A percentile compares a stretch with the other conserved stretches of the same genome.
Conservation (phyloP, 306 rosid species). For the Boehmeria nivea region DNA sequence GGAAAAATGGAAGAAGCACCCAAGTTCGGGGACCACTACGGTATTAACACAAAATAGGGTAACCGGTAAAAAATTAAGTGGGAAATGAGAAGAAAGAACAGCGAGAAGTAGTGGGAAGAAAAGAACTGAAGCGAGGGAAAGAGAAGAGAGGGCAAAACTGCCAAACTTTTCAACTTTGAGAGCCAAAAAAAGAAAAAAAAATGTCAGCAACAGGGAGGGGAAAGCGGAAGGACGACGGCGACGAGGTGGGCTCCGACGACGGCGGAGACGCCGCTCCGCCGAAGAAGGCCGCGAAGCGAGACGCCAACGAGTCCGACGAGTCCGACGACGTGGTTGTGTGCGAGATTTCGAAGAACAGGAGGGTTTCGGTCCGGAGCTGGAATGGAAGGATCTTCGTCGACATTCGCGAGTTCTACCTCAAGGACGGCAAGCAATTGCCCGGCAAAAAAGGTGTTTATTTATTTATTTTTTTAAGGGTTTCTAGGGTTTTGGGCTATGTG, state of each 20-base stretch:
- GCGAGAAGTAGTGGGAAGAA: no score
- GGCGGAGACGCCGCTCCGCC: not conserved
- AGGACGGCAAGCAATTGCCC: slow-evolving; percentile 14
- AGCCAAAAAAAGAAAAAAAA: not conserved
- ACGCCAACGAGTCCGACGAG: not conserved
- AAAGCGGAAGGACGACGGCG: slow-evolving; percentile 1
- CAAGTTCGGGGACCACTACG: no score
- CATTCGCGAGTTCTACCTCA: slow-evolving; percentile 17
- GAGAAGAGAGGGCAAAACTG: not conserved
- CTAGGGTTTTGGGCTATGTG: no score
- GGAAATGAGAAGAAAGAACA: no score
- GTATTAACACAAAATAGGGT: no score
- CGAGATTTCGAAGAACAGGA: slow-evolving; percentile 12
- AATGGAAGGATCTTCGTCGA: slow-evolving; percentile 11
- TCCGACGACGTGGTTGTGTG: slow-evolving; percentile 6
- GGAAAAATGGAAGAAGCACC: no score
- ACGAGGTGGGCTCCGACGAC: not conserved
- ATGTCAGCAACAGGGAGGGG: not conserved
- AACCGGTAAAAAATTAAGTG: no score
- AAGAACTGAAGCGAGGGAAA: not conserved
- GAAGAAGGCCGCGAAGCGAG: not conserved
- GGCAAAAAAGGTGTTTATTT: not conserved
- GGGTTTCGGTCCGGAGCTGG: slow-evolving; percentile 9
- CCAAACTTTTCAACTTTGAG: not conserved
- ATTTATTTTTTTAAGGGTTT: not conserved